Base-by-base conservation (phyloP, 1,284 basidiomycete species). In the Inonotus hispidus region DNA sequence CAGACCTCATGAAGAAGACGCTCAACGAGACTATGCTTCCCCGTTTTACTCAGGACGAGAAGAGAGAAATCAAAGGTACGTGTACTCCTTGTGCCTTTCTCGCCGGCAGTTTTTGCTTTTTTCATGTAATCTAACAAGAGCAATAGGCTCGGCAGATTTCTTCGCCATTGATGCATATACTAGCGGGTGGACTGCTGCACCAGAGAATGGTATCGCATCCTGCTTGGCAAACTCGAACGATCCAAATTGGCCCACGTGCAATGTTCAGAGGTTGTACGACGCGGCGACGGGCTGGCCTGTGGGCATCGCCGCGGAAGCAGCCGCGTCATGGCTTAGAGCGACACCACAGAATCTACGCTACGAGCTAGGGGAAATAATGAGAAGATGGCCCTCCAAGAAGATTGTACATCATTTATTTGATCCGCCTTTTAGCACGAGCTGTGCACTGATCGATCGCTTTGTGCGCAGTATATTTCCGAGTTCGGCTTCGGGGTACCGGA, bases 81-180 rank as follows among this genome's bases (percentile, higher is more conserved):
- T 54, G 10, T 35, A 4, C 3, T 29, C 19, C 37, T 23, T 27
- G 3, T 37, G 10, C 8, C 21, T 25, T 16, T 27, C 35, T 29
- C 46, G 35, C 16, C 19, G 59, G 13, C 43, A 2, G 38, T 6
- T 11, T 21, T 41, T 41, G 39, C 21, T 37, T 5, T 16, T 19
- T 11, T 39, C 19, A 45, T 43, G 11, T 21, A n/a, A 32, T 3
- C 32, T 32, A 32, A 32, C 32, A 32, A 8, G 32, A 32, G 8
- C 4, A 32, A 19, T 53, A 79, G 77, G 77, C 8, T 74, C 77
- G 1, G 78, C 77, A 5, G 79, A 81, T 64, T 80, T 81, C 65
- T 81, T 73, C 61, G 79, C 78, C 23, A 80, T 77, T 35, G 78
- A 81, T 59, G 66, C 75, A 0, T 81, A 81, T 61, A 70, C 75